phyloP scores from a whole-genome alignment of 345 rosid genomes.

The Gynandropsis gynandra region DNA sequence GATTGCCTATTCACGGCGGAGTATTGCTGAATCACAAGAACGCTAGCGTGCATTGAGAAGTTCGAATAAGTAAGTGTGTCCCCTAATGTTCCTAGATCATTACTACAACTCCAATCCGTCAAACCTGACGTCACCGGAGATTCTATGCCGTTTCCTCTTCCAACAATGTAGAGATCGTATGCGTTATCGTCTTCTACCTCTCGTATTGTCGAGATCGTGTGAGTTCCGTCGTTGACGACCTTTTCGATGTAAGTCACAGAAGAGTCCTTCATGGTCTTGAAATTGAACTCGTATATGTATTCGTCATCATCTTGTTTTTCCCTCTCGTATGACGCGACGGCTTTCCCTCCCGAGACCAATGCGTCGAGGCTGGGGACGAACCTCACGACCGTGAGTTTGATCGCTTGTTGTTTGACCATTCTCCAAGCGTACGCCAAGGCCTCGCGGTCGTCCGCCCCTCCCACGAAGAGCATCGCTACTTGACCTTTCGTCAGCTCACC shows the following conservation, averaged over 20 bases:
- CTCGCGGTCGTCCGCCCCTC: constrained; percentile 54
- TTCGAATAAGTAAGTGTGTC: constrained; percentile 42
- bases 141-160: constrained; percentile 39
- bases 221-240: constrained; percentile 40
- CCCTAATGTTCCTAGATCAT: constrained; percentile 60
- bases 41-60: constrained; percentile 43
- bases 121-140: constrained; percentile 38
- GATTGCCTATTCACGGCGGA: constrained; percentile 24
- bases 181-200: constrained; percentile 30
- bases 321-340: constrained; percentile 18
- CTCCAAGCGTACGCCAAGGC: constrained; percentile 52
- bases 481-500: constrained; percentile 23
- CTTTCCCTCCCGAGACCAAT: constrained; percentile 18
- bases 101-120: constrained; percentile 46
- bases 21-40: constrained; percentile 57
- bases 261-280: constrained; percentile 31
- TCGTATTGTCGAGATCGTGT: constrained; percentile 30
- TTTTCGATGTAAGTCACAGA: constrained; percentile 32
- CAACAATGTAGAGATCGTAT: constrained; percentile 44
- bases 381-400: constrained; percentile 37
- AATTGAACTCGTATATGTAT: constrained; percentile 39
- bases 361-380: constrained; percentile 31
- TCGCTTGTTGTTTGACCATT: constrained; percentile 62
- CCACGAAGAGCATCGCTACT: constrained; percentile 35
- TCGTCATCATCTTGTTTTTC: constrained; percentile 39